Percentiles rank a stretch among this genome's conserved stretches.
phyloP scores from a whole-genome alignment of 192 early-diverging fungal genomes.

The Backusella parvicylindrica region DNA sequence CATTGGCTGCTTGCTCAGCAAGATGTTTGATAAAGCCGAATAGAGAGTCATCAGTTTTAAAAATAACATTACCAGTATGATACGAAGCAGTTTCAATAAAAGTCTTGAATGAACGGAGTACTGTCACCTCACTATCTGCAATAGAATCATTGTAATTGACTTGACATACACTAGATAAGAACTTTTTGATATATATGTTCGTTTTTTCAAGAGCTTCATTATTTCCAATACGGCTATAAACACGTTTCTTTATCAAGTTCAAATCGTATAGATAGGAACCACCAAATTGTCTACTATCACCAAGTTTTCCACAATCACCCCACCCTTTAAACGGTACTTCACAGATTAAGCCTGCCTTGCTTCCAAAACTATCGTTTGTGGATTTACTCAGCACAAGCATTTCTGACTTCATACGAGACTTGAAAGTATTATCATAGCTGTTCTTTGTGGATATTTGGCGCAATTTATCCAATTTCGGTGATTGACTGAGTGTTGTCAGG shows the following conservation, averaged over 20 bases:
- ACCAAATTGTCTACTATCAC: slow-evolving; percentile 32
- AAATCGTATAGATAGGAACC: slow-evolving; percentile 33
- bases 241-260: slow-evolving; percentile 7
- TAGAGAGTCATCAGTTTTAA: slow-evolving; percentile 1
- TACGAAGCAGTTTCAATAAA: slow-evolving; percentile 29
- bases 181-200: background rate
- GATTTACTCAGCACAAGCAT: background rate
- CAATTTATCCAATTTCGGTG: background rate
- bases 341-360: background rate
- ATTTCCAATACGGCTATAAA: background rate
- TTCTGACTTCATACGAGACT: background rate
- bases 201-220: background rate
- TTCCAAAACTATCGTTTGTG: background rate
- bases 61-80: slow-evolving; percentile 13
- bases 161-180: slow-evolving; percentile 5
- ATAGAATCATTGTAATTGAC: slow-evolving; percentile 29
- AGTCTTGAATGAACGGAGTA: slow-evolving; percentile 32
- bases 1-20: background rate
- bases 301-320: slow-evolving; percentile 21
- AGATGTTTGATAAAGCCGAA: slow-evolving; percentile 1
- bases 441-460: slow-evolving; percentile 5
- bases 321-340: background rate
- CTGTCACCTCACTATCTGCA: slow-evolving; percentile 24
- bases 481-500: slow-evolving; percentile 18
- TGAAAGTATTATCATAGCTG: background rate